A percentile compares a stretch with the other conserved stretches of the same genome.
phyloP scores from a whole-genome alignment of 331 rosid species.

The Quercus tomentella region DNA sequence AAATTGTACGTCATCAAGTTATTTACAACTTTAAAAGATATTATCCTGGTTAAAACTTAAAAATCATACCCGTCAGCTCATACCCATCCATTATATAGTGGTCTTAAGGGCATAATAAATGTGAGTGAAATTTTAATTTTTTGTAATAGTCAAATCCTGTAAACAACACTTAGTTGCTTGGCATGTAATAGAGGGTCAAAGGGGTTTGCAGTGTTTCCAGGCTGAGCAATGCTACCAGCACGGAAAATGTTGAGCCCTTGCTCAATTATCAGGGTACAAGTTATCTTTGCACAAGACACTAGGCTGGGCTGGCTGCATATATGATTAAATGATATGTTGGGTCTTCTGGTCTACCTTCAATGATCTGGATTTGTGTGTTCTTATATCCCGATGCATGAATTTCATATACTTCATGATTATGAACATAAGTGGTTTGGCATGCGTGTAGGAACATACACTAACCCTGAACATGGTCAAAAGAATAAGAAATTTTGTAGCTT shows the following conservation, averaged over 20 bases:
- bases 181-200: background rate
- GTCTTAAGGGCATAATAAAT: background rate
- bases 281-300: too few species aligned
- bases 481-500: too few species aligned
- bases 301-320: too few species aligned
- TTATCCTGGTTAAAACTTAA: background rate
- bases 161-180: background rate
- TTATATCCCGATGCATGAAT: background rate
- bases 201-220: background rate
- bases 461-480: too few species aligned
- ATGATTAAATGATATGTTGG: too few species aligned
- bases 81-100: background rate
- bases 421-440: too few species aligned
- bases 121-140: background rate
- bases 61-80: background rate
- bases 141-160: background rate
- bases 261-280: too few species aligned
- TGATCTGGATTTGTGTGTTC: background rate
- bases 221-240: background rate
- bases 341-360: background rate
- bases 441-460: too few species aligned
- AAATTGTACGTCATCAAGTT: background rate
- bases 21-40: background rate
- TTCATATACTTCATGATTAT: background rate
- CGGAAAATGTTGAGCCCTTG: too few species aligned